Percentiles rank a stretch among this genome's conserved stretches.
Conservation (phyloP, 495 filamentous ascomycete species). For the Penicillium atrosanguineum region DNA sequence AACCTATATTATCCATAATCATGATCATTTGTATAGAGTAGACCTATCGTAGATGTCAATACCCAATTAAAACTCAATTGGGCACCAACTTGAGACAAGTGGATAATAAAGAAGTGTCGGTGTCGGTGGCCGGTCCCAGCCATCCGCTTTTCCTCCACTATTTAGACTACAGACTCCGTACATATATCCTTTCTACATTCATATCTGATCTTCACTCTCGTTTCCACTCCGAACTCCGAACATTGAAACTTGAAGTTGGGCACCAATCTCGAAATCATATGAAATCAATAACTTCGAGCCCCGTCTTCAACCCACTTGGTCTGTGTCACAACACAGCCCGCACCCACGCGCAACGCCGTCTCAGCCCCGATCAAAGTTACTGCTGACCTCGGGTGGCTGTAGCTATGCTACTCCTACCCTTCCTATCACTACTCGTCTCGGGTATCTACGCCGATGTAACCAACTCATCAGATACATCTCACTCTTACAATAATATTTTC, state of each 20-base stretch:
- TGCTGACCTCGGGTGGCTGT: too few relatives aligned
- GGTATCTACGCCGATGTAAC: not conserved
- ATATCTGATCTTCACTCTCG: not conserved
- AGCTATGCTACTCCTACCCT: not conserved
- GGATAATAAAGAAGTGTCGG: not conserved
- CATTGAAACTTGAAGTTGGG: not conserved
- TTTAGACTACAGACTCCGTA: not conserved
- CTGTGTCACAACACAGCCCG: not conserved
- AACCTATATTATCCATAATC: not conserved
- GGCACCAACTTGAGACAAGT: not conserved
- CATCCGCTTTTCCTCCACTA: not conserved
- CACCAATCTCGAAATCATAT: not conserved
- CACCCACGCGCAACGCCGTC: not conserved
- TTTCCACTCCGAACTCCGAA: not conserved
- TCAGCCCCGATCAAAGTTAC: too few relatives aligned
- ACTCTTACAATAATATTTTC: slow-evolving; percentile 3
- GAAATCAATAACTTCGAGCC: not conserved
- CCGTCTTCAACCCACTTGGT: slow-evolving; percentile 4
- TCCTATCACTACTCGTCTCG: not conserved
- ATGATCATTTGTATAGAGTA: not conserved
- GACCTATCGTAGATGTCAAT: not conserved
- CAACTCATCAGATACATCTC: not conserved
- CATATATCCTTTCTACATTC: not conserved
- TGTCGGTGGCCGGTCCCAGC: not conserved
- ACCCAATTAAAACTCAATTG: not conserved